Evolutionary conservation across 805 yeast genomes (phyloP), one percentile per base, ranked within the genome.

Genomic region (Lipomyces yamadae): DNA sequence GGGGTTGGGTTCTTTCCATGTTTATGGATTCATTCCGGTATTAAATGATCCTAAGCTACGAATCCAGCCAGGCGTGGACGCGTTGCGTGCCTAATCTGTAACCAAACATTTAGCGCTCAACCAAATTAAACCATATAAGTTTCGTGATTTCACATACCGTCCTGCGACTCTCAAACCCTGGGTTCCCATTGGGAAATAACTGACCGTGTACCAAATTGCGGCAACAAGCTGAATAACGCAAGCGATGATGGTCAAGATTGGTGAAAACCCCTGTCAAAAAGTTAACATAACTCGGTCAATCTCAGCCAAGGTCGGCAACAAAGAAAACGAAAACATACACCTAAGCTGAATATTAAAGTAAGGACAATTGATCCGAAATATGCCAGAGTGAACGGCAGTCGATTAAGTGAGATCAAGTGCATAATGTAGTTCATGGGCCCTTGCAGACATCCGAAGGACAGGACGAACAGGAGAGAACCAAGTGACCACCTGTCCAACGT

Each of bases 171-270:
- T 64, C 35, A 72, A 63, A 33, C 74, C 74, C 50, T 72, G 74
- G 8, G 73, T 63, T 18, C 99, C 99, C 80, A 93, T 90, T 13
- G 99, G 99, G 83, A 95, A 94, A 78, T 95, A 95, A 74, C 97
- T 90, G 54, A 94, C 82, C 0, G 95, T 88, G 77, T 95, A 95
- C 82, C 93, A 93, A 4, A 92, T 74, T n/a, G 95, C 92, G 0
- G 97, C 94, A 64, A 95, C 78, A 7, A 93, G 80, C 77, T 95
- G 98, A 10, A 90, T 77, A 1, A 89, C 77, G 55, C 95, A 89
- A 39, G 92, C 86, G 11, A 92, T 75, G 10, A 95, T 78, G 0
- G 98, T 92, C 61, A 92, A 79, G 5, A 95, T 74, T 0, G 97
- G 87, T 63, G 90, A 86, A 73, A 87, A 89, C 72, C 88, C 75